Base-by-base conservation (phyloP, 23 red algal genomes). In the Pyropia haitanensis region DNA sequence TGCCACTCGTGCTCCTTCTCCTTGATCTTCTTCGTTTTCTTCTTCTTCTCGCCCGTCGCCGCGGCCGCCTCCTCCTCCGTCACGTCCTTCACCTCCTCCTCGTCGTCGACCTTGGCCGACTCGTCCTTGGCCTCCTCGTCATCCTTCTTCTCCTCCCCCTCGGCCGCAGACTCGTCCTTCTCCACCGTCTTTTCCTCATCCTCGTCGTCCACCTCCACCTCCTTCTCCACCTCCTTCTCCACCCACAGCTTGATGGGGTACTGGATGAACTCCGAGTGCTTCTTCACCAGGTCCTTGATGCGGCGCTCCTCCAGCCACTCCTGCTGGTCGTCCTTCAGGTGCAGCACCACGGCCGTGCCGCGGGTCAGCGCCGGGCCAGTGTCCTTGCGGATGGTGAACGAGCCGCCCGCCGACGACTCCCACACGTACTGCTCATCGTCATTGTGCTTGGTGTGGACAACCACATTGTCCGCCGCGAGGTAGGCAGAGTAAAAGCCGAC, bases 241-340 rank as follows among this genome's bases (percentile, higher is more conserved):
- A 85, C 71, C 33, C 80, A 72, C 12, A 96, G 69, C 48, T 83
- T 76, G 71, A 96, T 96, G 9, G 92, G 92, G 58, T 96, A 96
- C 66, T 96, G 92, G 27, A 96, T 96, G 76, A 96, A 96, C 62
- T 88, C 73, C 46, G 92, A 96, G 65, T 96, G 92, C 61, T 89
- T 88, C 83, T 96, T 96, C 49, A 96, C 92, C 3, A 96, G 72
- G 18, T 96, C 92, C 69, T 90, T 89, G 65, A 96, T 68, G 64
- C 92, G 72, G 32, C 83, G 80, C 72, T 96, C 92, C 72, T 96
- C 84, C 5, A 96, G 51, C 56, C 78, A 96, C 67, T 96, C 92
- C n/a, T 70, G 66, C 70, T 96, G 92, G 57, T 96, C 92, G 23
- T 96, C 92, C 65, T 96, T 96, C 44, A 96, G 56, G 55, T 96